Conservation (phyloP, 148 eudicot genomes). For the Gaultheria prostrata region DNA sequence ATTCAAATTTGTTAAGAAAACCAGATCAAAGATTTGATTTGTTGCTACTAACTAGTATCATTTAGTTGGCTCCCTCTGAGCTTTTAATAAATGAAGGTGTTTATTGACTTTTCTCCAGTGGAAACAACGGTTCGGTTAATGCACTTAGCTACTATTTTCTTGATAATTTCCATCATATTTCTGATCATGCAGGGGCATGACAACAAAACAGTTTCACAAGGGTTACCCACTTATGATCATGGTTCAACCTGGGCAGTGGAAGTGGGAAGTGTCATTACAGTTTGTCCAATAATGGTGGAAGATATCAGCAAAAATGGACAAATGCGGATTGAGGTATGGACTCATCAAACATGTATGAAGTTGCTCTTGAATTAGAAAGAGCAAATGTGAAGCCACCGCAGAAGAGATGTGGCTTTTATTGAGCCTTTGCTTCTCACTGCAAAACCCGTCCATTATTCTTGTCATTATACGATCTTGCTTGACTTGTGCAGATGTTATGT, state of each 20-base stretch:
- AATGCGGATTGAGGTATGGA: constrained; percentile 67
- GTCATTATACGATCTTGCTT: neutral
- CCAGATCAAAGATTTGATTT: neutral
- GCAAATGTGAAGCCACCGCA: neutral
- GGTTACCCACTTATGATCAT: constrained; percentile 52
- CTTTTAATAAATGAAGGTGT: neutral
- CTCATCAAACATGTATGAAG: neutral
- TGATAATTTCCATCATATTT: constrained; percentile 16
- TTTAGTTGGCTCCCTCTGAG: neutral
- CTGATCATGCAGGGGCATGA: constrained; percentile 47
- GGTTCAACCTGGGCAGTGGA: constrained; percentile 98
- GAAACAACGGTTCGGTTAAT: neutral
- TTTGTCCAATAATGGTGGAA: constrained; percentile 74
- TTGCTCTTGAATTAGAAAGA: neutral
- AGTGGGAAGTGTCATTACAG: constrained; percentile 70
- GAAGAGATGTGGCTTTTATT: neutral
- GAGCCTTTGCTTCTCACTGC: neutral
- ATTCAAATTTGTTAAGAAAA: neutral
- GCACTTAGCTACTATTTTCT: neutral
- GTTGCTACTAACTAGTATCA: neutral
- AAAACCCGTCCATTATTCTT: neutral
- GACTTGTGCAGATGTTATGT: constrained; percentile 30
- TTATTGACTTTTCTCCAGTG: neutral
- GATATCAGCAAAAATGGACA: constrained; percentile 69
- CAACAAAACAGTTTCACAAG: constrained; percentile 45